phyloP scores from a whole-genome alignment of 805 yeast species.

The Wickerhamiella qilinensis region DNA sequence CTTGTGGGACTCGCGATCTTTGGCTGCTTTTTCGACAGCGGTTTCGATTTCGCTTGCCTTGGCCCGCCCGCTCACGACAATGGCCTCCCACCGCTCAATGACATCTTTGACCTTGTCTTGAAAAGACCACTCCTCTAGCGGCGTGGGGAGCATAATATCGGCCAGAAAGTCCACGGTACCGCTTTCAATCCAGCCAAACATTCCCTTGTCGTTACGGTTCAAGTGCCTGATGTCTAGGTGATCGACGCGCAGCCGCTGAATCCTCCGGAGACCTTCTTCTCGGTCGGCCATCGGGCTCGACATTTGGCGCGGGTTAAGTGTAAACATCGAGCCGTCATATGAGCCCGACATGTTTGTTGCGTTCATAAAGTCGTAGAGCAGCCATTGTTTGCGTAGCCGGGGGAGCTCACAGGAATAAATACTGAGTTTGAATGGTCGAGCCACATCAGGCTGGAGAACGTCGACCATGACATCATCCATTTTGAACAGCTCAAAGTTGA shows the following conservation, averaged over 20 bases:
- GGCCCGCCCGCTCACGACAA: slow-evolving; percentile 10
- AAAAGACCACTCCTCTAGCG: slow-evolving; percentile 33
- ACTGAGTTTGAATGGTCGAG: slow-evolving; percentile 74
- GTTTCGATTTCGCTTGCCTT: slow-evolving; percentile 14
- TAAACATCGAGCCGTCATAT: slow-evolving; percentile 83
- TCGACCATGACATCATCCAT: slow-evolving; percentile 79
- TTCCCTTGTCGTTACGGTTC: slow-evolving; percentile 74
- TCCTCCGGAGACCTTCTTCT: slow-evolving; percentile 3
- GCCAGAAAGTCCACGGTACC: slow-evolving; percentile 92
- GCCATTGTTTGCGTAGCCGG: slow-evolving; percentile 77
- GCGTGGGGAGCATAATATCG: slow-evolving; percentile 68
- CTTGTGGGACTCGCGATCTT: slow-evolving; percentile 26
- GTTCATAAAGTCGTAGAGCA: slow-evolving; percentile 70
- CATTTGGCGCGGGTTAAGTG: slow-evolving; percentile 63
- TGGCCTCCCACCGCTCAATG: slow-evolving; percentile 26
- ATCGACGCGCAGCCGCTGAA: slow-evolving; percentile 72
- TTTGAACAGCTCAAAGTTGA: slow-evolving; percentile 69
- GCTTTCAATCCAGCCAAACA: slow-evolving; percentile 90
- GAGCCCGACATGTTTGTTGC: slow-evolving; percentile 79
- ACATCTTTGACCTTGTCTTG: slow-evolving; percentile 24
- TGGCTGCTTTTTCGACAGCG: slow-evolving; percentile 16
- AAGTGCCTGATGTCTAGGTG: slow-evolving; percentile 75
- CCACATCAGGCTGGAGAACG: slow-evolving; percentile 56
- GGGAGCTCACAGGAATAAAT: slow-evolving; percentile 76
- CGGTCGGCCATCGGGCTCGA: slow-evolving; percentile 26